These are phyloP conservation scores for Tilletia horrida DNA, from an alignment of 1,284 basidiomycete genomes.

Conservation along the genomic window DNA sequence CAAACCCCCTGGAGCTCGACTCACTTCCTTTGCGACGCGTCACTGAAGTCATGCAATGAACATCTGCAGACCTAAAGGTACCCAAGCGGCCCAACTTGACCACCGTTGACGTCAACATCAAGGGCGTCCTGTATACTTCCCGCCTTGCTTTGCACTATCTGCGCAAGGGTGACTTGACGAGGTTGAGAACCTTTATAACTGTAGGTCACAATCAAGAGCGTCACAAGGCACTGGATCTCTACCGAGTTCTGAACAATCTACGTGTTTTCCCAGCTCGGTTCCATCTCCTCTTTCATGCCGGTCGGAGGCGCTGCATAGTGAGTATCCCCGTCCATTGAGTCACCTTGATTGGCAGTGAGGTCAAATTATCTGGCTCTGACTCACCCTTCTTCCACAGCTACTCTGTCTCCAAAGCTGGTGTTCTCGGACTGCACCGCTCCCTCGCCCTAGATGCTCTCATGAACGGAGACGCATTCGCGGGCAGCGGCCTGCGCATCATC, in stretches of 20 bases:
- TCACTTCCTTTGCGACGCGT: too few species aligned
- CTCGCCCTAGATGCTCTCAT: constrained; percentile 56
- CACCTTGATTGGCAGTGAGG: constrained; percentile 45
- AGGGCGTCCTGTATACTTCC: constrained; percentile 60
- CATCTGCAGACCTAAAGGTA: neutral
- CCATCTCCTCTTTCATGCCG: constrained; percentile 13
- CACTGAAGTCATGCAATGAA: neutral
- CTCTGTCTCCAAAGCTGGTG: constrained; percentile 27
- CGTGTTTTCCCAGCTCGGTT: constrained; percentile 55
- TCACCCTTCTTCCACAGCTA: neutral
- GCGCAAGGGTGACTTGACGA: constrained; percentile 48
- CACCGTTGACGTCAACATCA: constrained; percentile 63
- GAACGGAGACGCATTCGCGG: constrained; percentile 25
- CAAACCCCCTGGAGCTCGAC: too few species aligned
- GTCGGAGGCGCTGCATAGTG: neutral
- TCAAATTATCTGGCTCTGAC: neutral
- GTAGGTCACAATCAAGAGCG: constrained; percentile 63
- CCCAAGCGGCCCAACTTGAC: constrained; percentile 59
- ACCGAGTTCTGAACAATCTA: constrained; percentile 53
- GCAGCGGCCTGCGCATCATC: constrained; percentile 58
- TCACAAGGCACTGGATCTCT: constrained; percentile 15
- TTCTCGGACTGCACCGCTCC: constrained; percentile 62
- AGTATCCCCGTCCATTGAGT: constrained; percentile 62
- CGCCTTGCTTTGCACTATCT: constrained; percentile 63
- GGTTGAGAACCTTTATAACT: constrained; percentile 58